These are phyloP conservation scores for Leccinum fuscescens DNA, from an alignment of 1,284 basidiomycete genomes.

Conservation along the genomic window DNA sequence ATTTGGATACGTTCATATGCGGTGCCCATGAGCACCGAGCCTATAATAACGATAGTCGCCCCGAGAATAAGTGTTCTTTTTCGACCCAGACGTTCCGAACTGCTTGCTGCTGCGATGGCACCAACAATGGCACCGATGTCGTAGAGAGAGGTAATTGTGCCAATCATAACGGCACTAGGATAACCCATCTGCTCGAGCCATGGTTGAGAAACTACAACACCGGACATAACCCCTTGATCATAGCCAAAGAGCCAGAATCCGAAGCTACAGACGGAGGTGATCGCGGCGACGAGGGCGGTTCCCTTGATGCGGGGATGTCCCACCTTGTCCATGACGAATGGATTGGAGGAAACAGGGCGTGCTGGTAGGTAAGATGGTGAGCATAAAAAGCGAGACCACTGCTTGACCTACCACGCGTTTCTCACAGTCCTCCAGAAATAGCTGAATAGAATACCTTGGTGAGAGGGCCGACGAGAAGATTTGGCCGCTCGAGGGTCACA, in stretches of 20 bases:
- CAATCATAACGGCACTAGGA: constrained; percentile 20
- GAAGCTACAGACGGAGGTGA: constrained; percentile 20
- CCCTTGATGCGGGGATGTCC: constrained; percentile 18
- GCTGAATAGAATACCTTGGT: not conserved
- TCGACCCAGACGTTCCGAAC: constrained; percentile 15
- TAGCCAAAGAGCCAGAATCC: constrained; percentile 22
- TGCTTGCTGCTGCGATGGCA: constrained; percentile 15
- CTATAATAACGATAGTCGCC: constrained; percentile 11
- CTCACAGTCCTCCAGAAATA: constrained; percentile 5
- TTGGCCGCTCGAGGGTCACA: constrained; percentile 9
- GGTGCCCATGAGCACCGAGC: constrained; percentile 15
- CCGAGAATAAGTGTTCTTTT: constrained; percentile 16
- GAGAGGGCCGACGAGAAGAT: not conserved
- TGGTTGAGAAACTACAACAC: constrained; percentile 14
- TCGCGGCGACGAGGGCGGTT: constrained; percentile 13
- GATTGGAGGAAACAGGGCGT: not conserved
- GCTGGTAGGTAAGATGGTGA: not conserved
- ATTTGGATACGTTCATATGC: constrained; percentile 17
- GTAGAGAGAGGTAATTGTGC: constrained; percentile 21
- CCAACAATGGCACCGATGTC: constrained; percentile 16
- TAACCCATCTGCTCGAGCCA: constrained; percentile 20
- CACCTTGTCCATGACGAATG: constrained; percentile 11
- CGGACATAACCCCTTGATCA: constrained; percentile 21
- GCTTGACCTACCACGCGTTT: not conserved
- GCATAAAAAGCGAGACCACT: not conserved